Conservation (phyloP, 1,139 yeast genomes). For the Yamadazyma atmosphaerica region DNA sequence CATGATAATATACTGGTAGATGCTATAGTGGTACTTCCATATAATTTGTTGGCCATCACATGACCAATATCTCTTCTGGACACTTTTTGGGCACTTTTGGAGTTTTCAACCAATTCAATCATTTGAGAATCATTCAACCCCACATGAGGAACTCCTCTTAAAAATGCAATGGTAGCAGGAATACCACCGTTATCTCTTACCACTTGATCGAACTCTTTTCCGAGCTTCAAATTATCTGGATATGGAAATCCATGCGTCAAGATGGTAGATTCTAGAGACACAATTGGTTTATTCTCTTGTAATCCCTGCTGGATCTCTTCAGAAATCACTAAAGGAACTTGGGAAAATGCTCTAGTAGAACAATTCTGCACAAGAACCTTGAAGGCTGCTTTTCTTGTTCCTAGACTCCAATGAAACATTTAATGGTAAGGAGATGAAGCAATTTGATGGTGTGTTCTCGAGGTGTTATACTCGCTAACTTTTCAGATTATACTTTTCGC, state of each 20-base stretch:
- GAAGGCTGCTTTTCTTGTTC: no score
- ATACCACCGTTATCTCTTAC: slow-evolving; percentile 66
- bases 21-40: slow-evolving; percentile 91
- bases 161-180: slow-evolving; percentile 86
- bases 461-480: no score
- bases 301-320: slow-evolving; percentile 67
- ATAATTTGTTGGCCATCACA: slow-evolving; percentile 59
- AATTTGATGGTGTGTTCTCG: no score
- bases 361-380: no score
- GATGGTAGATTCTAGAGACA: slow-evolving; percentile 82
- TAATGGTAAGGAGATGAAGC: no score
- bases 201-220: slow-evolving; percentile 60
- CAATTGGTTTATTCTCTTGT: slow-evolving; percentile 57
- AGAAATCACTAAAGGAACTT: slow-evolving; percentile 34
- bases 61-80: slow-evolving; percentile 82
- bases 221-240: slow-evolving; percentile 77
- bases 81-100: slow-evolving; percentile 51
- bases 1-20: slow-evolving; percentile 83
- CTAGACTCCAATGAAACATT: not conserved
- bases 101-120: slow-evolving; percentile 46
- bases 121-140: slow-evolving; percentile 58
- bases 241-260: slow-evolving; percentile 88
- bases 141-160: slow-evolving; percentile 69
- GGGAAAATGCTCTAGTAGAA: slow-evolving; percentile 2
- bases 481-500: not conserved